phyloP scores from a whole-genome alignment of 75 land plant genomes.

The Selaginella moellendorffii region DNA sequence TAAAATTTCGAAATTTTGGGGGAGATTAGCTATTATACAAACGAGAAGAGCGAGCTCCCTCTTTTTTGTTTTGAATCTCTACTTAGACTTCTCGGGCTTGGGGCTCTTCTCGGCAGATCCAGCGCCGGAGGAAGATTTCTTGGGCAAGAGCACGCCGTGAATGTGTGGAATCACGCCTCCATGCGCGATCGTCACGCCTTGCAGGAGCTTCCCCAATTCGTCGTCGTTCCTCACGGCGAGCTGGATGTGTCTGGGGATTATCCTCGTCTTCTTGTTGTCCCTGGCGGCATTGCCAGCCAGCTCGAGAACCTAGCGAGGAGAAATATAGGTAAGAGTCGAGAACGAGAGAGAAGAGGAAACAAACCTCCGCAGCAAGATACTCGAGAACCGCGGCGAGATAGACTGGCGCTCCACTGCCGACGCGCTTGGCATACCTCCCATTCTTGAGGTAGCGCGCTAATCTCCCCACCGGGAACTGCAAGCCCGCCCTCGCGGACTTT shows the following conservation, averaged over 20 bases:
- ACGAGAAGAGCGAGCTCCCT: too few species aligned
- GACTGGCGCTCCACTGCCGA: background rate
- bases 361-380: background rate
- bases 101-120: background rate
- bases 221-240: constrained; percentile 7
- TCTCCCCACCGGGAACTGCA: background rate
- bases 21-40: too few species aligned
- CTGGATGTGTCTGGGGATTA: constrained; percentile 10
- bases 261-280: constrained; percentile 2
- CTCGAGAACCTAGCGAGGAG: constrained; percentile 3
- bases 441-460: background rate
- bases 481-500: background rate
- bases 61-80: too few species aligned
- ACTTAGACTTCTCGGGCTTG: background rate
- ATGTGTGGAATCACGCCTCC: constrained; percentile 1
- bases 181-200: background rate
- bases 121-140: background rate
- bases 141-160: background rate
- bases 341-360: background rate
- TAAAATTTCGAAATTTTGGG: too few species aligned
- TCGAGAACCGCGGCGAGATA: background rate
- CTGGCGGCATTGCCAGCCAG: constrained; percentile 7
- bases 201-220: background rate
- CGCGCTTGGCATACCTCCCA: background rate
- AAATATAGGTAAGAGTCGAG: background rate